Base-by-base conservation (phyloP, 2,329 filamentous ascomycete genomes). In the Rhynchosporium graminicola region DNA sequence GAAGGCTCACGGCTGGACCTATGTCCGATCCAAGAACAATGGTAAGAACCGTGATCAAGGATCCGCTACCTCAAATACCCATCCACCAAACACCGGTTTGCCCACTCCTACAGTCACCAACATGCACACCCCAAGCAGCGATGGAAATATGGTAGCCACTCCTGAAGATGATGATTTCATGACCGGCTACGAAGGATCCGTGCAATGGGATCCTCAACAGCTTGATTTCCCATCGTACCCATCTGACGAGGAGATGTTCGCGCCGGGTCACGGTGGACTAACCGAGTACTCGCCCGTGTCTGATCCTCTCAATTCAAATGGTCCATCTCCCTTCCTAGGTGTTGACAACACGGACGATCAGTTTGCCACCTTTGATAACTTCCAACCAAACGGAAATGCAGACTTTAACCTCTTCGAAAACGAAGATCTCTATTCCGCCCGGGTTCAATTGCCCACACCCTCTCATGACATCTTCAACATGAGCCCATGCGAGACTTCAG, bases 1-100 rank as follows among this genome's bases (percentile, higher is more conserved):
- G 80, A 97, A 97, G 77, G 89, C 91, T 0, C 93, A 98, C 72
- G 88, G 88, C 63, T 97, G 91, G 89, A 82, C 83, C n/a, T 97
- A 97, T 70, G 83, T 93, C 60, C 90, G 94, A 67, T 94, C 92
- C 63, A 97, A 97, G 83, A 93, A 89, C 76, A 97, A 96, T 73
- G 90, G 90, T 74, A 91, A 89, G 78, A 73, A 73, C 60, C 71
- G 70, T 48, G 73, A 73, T 58, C 61, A 76, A 74, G 69, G 78
- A 80, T 60, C 64, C 28, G 33, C 47, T 15, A 28, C 79, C 79
- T 31, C 77, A 6, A 54, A 20, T 75, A 63, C 79, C 66, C 77
- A 59, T 28, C 60, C 62, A 12, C 60, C 62, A 13, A 64, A 63
- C 26, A 67, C 62, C 46, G 70, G 70, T 70, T 78, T 89, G 60